Base-by-base conservation (phyloP, 192 early-diverging fungal species). In the Endogone sp. region DNA sequence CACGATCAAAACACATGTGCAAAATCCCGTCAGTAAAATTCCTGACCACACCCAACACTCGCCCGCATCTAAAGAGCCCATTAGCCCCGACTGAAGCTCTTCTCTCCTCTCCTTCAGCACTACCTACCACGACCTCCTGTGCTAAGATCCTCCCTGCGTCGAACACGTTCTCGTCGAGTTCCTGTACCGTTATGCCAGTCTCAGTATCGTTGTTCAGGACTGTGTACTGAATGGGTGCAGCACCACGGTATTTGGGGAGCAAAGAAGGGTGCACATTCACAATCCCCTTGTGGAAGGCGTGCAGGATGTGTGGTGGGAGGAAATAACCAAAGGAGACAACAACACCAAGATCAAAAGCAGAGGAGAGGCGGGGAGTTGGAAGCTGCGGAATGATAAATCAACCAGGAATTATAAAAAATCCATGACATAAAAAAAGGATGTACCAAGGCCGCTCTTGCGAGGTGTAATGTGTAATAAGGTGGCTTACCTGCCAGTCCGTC, bases 301-400 rank as follows among this genome's bases (percentile, higher is more conserved):
- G 66, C 59, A 97, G 88, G n/a, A 98, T 75, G 27, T 80, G 32
- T n/a, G 72, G 60, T 2, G 96, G 90, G 25, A 98, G 68, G 67
- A 97, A 95, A 69, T 89, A 92, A 4, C 96, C 95, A 84, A 97
- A 98, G 1, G 94, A 96, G 0, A 96, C 92, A n/a, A 96, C 95
- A 0, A 96, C 80, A 8, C 91, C 96, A 37, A 98, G 77, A 75
- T 95, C 92, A 72, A 89, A 96, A 31, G 58, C 58, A 56, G 56
- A 49, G 65, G n/a, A 54, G 58, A 66, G 29, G 13, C 32, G 64
- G 59, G 63, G 54, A 25, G 58, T 29, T 66, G 26, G n/a, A 27
- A 37, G 29, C 29, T n/a, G n/a, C n/a, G n/a, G n/a, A n/a, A n/a
- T n/a, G n/a, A n/a, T n/a, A n/a, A n/a, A n/a, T n/a, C n/a, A n/a